These are phyloP conservation scores for Cadophora luteo-olivacea DNA, from an alignment of 2,329 filamentous ascomycete species.

Conservation along the genomic window DNA sequence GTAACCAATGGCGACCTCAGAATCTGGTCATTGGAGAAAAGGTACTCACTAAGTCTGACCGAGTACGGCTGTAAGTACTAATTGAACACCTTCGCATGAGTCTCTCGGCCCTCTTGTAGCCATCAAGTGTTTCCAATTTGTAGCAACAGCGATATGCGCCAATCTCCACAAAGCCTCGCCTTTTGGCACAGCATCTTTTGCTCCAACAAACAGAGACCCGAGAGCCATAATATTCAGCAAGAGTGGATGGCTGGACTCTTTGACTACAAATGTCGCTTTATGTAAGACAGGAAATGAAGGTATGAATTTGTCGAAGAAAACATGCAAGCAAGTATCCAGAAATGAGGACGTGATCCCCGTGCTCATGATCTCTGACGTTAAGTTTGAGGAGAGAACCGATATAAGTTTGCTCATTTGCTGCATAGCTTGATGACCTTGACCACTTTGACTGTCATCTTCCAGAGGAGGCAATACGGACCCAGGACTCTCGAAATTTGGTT, in stretches of 20 bases:
- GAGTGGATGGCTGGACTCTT: conserved; percentile 51
- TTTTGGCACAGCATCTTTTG: conserved; percentile 48
- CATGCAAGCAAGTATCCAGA: conserved; percentile 48
- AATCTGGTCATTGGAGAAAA: neutral
- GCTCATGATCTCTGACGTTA: conserved; percentile 50
- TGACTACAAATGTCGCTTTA: conserved; percentile 51
- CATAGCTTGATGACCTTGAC: neutral
- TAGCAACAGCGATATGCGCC: neutral
- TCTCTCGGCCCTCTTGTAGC: neutral
- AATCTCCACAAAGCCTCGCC: neutral
- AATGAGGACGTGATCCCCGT: conserved; percentile 53
- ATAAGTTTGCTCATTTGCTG: conserved; percentile 23
- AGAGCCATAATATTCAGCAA: conserved; percentile 53
- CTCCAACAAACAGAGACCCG: conserved; percentile 52
- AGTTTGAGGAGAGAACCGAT: conserved; percentile 47
- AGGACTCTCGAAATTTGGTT: neutral
- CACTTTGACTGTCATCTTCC: neutral
- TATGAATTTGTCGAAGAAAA: neutral
- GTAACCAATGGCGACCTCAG: neutral
- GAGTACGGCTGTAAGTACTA: neutral
- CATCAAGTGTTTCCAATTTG: neutral
- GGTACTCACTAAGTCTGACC: neutral
- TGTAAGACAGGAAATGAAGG: neutral
- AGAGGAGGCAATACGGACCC: neutral
- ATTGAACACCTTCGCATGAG: neutral